Evolutionary conservation across 345 rosid species (phyloP), one percentile per base, ranked within the genome.

Genomic region (Eutrema yunnanense): DNA sequence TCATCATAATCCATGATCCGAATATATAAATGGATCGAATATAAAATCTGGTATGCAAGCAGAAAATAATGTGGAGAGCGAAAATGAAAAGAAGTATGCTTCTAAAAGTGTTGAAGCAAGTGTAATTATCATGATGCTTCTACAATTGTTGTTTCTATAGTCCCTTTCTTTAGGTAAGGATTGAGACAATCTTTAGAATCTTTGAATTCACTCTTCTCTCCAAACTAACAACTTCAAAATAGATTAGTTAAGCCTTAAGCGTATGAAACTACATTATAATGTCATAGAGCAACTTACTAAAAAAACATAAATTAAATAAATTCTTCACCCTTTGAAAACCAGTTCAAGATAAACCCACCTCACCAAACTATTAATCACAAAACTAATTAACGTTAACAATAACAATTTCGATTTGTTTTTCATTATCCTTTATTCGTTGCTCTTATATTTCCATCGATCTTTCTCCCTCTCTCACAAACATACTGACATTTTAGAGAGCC

Each of bases 321-420:
- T 82, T 86, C 79, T 22, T 22, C 26, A 79, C 81, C 85, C 76
- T 73, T 71, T 74, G 59, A 77, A 82, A 65, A 76, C 61, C 60
- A 68, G 47, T 81, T 46, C 73, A 85, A 55, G 89, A 85, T 82
- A 84, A 72, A 72, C 62, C 74, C 89, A 75, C 76, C 81, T 79
- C 90, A 88, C 94, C 95, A 82, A 90, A 85, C 80, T 81, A 50
- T 9, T 32, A 73, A 56, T 65, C 65, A 63, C 63, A 32, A 69
- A 58, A 58, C 63, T 73, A 83, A 68, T 67, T 34, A 89, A 73
- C 48, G 27, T 9, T 34, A 76, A 48, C 42, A 65, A 44, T 43
- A 46, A 62, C 54, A 43, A 32, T 32, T 32, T 32, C 9, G 68
- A 37, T 59, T 59, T 27, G 16, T 62, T 67, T 53, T 22, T 42